Evolutionary conservation across 306 rosid species (phyloP).

Genomic region (Glycyrrhiza uralensis): DNA sequence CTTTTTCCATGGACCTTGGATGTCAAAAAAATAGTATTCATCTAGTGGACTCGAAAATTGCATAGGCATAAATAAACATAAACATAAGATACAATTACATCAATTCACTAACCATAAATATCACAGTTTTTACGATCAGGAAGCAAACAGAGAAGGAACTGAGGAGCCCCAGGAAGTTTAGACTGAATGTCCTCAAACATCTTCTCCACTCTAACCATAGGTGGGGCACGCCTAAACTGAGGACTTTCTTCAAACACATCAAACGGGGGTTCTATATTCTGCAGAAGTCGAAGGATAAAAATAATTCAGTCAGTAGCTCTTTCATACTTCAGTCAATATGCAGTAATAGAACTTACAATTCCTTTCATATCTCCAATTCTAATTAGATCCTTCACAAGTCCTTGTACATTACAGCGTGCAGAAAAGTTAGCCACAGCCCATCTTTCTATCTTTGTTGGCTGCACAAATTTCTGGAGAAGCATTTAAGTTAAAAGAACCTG

Average conservation of each 20-base stretch:
- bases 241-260: slow-evolving; percentile 70
- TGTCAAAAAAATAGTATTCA: slow-evolving; percentile 12
- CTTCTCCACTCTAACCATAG: slow-evolving; percentile 85
- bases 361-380: slow-evolving; percentile 70
- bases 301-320: background rate
- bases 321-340: background rate
- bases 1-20: slow-evolving; percentile 85
- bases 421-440: slow-evolving; percentile 94
- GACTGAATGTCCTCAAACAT: slow-evolving; percentile 79
- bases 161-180: slow-evolving; percentile 87
- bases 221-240: slow-evolving; percentile 87
- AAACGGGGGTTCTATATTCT: slow-evolving; percentile 60
- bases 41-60: background rate
- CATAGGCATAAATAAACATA: background rate
- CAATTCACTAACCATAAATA: slow-evolving; percentile 63
- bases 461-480: slow-evolving; percentile 62
- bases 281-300: background rate
- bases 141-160: slow-evolving; percentile 78
- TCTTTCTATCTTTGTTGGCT: slow-evolving; percentile 69
- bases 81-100: background rate
- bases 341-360: slow-evolving; percentile 52
- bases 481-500: slow-evolving; percentile 24
- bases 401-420: slow-evolving; percentile 72
- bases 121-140: slow-evolving; percentile 92
- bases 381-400: slow-evolving; percentile 56